Conservation (phyloP, 352 stramenopile genomes). For the Phytophthora constricta region DNA sequence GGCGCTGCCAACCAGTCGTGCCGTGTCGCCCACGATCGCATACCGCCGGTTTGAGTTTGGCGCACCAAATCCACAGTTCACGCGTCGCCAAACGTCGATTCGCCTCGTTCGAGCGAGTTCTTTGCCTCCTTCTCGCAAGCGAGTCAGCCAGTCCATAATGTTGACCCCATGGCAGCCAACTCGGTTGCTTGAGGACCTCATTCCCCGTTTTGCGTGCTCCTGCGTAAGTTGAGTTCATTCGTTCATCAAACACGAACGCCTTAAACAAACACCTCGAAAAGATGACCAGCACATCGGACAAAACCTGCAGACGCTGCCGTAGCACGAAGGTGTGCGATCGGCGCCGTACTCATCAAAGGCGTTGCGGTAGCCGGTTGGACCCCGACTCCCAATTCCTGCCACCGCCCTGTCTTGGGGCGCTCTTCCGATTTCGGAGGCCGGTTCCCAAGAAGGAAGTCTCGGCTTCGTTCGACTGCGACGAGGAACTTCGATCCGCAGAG, state of each 20-base stretch:
- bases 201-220: conserved; percentile 32
- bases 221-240: conserved; percentile 5
- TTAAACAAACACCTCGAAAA: too few species aligned
- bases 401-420: not conserved
- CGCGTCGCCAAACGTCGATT: conserved; percentile 15
- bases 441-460: conserved; percentile 2
- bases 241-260: too few species aligned
- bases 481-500: conserved; percentile 16
- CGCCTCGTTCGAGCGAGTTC: conserved; percentile 29
- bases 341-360: conserved; percentile 7
- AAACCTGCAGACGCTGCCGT: conserved; percentile 25
- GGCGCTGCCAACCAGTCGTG: not conserved
- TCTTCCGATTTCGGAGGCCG: conserved; percentile 17
- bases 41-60: not conserved
- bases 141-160: conserved; percentile 1
- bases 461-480: conserved; percentile 4
- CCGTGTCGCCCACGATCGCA: too few species aligned
- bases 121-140: conserved; percentile 13
- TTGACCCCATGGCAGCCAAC: not conserved
- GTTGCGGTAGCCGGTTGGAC: conserved; percentile 12
- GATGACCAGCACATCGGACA: conserved; percentile 10
- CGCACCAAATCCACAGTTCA: not conserved
- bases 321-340: conserved; percentile 21
- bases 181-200: conserved; percentile 7
- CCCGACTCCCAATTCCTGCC: conserved; percentile 16